Conservation (phyloP, 129 eudicot genomes). For the Logfia minima region DNA sequence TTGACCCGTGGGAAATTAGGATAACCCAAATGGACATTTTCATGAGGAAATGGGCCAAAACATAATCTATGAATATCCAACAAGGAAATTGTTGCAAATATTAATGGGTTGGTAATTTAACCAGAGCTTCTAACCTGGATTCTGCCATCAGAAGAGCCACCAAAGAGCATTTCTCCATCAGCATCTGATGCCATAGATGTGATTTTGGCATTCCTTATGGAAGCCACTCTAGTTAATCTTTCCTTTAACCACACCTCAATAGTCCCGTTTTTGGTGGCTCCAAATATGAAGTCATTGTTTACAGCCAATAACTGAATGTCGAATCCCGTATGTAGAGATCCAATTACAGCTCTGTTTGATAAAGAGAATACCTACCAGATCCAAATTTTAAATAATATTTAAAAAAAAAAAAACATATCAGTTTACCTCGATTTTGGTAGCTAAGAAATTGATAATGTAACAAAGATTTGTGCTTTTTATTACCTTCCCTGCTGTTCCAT, state of each 20-base stretch:
- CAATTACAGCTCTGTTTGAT: slow-evolving; percentile 54
- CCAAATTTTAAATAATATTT: neutral
- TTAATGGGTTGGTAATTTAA: neutral
- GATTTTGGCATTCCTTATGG: slow-evolving; percentile 54
- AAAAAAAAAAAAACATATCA: neutral
- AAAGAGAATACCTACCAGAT: slow-evolving; percentile 60
- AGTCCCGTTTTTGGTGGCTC: slow-evolving; percentile 60
- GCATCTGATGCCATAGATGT: slow-evolving; percentile 57
- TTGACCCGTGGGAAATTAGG: neutral
- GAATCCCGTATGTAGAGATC: slow-evolving; percentile 50
- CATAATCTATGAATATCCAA: neutral
- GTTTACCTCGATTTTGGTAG: neutral
- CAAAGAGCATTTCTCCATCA: slow-evolving; percentile 73
- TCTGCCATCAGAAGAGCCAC: slow-evolving; percentile 71
- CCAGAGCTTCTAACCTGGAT: slow-evolving; percentile 49
- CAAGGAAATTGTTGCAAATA: neutral
- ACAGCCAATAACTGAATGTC: slow-evolving; percentile 59
- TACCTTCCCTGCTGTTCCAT: slow-evolving; percentile 82
- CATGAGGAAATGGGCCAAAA: neutral
- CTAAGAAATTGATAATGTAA: slow-evolving; percentile 6
- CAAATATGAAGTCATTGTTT: slow-evolving; percentile 69
- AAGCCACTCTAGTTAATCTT: slow-evolving; percentile 63
- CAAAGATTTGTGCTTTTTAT: slow-evolving; percentile 16
- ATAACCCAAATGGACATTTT: neutral
- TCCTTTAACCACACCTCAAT: slow-evolving; percentile 82